Conservation (phyloP, 1,284 basidiomycete species). For the Papiliotrema nemorosa region DNA sequence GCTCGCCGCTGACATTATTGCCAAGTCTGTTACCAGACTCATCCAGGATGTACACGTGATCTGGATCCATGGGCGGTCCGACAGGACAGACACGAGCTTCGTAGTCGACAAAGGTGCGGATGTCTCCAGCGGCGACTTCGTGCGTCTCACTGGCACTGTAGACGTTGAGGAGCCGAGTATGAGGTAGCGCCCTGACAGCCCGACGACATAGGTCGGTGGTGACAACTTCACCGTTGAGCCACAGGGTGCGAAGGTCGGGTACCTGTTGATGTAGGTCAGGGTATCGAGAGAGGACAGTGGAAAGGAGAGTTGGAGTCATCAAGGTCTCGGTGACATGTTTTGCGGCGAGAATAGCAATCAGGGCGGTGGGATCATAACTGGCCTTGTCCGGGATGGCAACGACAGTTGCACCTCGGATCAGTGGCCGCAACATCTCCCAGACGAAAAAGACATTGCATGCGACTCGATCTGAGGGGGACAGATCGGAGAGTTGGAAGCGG, state of each 20-base stretch:
- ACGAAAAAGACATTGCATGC: constrained; percentile 45
- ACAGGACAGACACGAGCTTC: constrained; percentile 28
- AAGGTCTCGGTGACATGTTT: constrained; percentile 39
- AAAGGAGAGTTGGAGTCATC: constrained; percentile 42
- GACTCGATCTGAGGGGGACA: constrained; percentile 30
- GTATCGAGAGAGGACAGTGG: constrained; percentile 36
- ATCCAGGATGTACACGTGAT: constrained; percentile 37
- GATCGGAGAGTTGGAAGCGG: constrained; percentile 35
- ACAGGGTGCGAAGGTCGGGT: constrained; percentile 32
- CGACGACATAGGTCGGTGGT: constrained; percentile 33
- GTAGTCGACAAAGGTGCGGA: constrained; percentile 16
- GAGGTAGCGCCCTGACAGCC: constrained; percentile 34
- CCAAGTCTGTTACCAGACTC: constrained; percentile 25
- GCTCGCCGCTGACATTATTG: constrained; percentile 28
- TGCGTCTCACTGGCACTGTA: constrained; percentile 45
- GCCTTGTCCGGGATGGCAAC: constrained; percentile 35
- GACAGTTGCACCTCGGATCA: constrained; percentile 37
- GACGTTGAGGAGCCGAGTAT: constrained; percentile 35
- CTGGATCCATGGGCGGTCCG: constrained; percentile 31
- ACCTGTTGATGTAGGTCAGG: constrained; percentile 16
- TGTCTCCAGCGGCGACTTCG: constrained; percentile 39
- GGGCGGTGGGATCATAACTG: constrained; percentile 37
- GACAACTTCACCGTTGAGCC: constrained; percentile 45
- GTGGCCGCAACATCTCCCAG: constrained; percentile 42
- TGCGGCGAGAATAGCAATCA: constrained; percentile 29